Evolutionary conservation across 495 filamentous ascomycete species (phyloP).

Genomic region (Echria macrotheca): DNA sequence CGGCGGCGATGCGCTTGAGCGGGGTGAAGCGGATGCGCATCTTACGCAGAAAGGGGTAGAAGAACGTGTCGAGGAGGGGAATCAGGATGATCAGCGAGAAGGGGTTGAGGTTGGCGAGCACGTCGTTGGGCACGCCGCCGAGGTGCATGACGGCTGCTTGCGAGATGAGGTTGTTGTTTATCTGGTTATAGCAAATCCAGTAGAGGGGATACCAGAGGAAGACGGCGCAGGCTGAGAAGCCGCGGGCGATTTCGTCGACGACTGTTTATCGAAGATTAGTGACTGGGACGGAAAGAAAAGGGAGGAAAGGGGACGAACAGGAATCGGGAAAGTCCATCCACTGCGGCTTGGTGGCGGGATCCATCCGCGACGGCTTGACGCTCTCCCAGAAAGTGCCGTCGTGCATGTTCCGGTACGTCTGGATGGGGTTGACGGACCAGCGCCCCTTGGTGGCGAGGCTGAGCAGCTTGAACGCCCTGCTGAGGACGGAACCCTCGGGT

Average conservation of each 20-base stretch:
- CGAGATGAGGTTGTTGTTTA: conserved; percentile 65
- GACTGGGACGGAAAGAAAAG: neutral
- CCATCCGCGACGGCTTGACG: conserved; percentile 57
- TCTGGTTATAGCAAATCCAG: conserved; percentile 46
- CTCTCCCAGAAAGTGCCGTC: conserved; percentile 56
- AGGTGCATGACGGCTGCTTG: conserved; percentile 69
- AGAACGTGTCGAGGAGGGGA: conserved; percentile 61
- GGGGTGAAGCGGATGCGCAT: conserved; percentile 62
- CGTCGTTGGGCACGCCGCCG: conserved; percentile 70
- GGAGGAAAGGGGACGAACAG: conserved; percentile 27
- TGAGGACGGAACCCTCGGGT: conserved; percentile 60
- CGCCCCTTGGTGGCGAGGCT: conserved; percentile 55
- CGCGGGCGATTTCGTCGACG: conserved; percentile 41
- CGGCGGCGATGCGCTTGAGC: conserved; percentile 65
- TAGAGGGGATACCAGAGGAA: conserved; percentile 56
- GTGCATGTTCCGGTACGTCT: conserved; percentile 49
- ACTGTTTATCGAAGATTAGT: conserved; percentile 6
- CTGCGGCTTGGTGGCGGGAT: conserved; percentile 41
- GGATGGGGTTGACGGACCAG: conserved; percentile 54
- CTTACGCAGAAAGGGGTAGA: conserved; percentile 65
- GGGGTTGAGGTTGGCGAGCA: conserved; percentile 73
- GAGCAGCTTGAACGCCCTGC: conserved; percentile 52
- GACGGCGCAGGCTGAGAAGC: conserved; percentile 63
- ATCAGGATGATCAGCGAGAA: conserved; percentile 74
- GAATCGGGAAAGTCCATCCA: conserved; percentile 74